Evolutionary conservation across 2,329 filamentous ascomycete genomes (phyloP), one percentile per base, ranked within the genome.

Genomic region (Graphiopsis chlorocephala): DNA sequence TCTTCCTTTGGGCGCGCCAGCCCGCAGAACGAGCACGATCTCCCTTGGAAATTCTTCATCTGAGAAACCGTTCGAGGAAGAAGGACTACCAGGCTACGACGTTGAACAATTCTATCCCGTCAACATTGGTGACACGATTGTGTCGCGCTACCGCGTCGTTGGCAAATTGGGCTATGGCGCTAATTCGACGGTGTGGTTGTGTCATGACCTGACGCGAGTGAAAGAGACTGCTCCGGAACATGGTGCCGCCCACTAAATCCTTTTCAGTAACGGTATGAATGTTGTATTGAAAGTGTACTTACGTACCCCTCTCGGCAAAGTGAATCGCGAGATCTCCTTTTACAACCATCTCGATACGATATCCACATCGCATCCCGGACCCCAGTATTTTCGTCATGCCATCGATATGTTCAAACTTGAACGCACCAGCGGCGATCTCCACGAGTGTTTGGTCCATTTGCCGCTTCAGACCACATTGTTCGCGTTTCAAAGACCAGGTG

Each of bases 161-260:
- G 75, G 74, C 45, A 83, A 83, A 66, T 73, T 82, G 12, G 80
- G 80, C 28, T 80, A 77, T 66, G 80, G 80, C 10, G 71, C 71
- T 6, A 70, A 68, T 48, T 80, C 80, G 7, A 82, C 80, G 0
- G 76, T 79, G 4, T 82, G 80, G 80, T 74, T 82, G 0, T 76
- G 75, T 52, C 74, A 69, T 29, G 78, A 81, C 72, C 29, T 25
- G n/a, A n/a, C n/a, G n/a, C n/a, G n/a, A n/a, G n/a, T n/a, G n/a
- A n/a, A n/a, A n/a, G n/a, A n/a, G n/a, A n/a, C n/a, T n/a, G n/a
- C n/a, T n/a, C n/a, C n/a, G n/a, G n/a, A n/a, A n/a, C n/a, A n/a
- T n/a, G n/a, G n/a, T n/a, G n/a, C n/a, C n/a, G n/a, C n/a, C n/a
- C n/a, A n/a, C n/a, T n/a, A n/a, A n/a, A n/a, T n/a, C n/a, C n/a